A percentile compares a stretch with the other conserved stretches of the same genome.
These are phyloP conservation scores for Boeremia exigua DNA, from an alignment of 2,329 filamentous ascomycete genomes.

Conservation along the genomic window DNA sequence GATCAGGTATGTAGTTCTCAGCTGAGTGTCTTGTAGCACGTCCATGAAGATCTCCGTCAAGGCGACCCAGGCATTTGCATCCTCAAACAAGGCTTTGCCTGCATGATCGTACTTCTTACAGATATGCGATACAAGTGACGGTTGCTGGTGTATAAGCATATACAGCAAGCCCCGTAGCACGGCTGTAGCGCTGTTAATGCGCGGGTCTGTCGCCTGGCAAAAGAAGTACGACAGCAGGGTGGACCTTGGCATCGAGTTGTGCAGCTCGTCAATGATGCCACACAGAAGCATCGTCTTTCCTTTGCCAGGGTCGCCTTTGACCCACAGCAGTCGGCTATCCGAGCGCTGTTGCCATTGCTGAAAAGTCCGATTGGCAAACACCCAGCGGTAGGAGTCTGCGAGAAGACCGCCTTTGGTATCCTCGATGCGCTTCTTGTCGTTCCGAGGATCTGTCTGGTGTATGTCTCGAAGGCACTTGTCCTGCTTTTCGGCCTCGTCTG, in stretches of 20 bases:
- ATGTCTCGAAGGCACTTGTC: slow-evolving; percentile 16
- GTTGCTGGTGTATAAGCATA: slow-evolving; percentile 43
- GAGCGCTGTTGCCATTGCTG: no score
- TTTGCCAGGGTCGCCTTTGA: no score
- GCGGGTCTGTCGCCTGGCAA: no score
- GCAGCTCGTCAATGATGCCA: no score
- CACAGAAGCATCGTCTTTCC: no score
- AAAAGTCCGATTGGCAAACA: no score
- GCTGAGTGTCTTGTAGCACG: slow-evolving; percentile 49
- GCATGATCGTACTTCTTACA: slow-evolving; percentile 11
- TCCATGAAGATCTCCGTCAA: slow-evolving; percentile 44
- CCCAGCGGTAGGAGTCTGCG: no score
- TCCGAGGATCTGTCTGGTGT: slow-evolving; percentile 12
- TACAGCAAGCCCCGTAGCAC: slow-evolving; percentile 55
- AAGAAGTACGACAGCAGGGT: no score
- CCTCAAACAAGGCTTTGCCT: slow-evolving; percentile 13
- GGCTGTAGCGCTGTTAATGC: no score
- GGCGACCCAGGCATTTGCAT: slow-evolving; percentile 19
- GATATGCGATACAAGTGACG: slow-evolving; percentile 7
- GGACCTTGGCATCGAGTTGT: no score
- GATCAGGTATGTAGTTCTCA: slow-evolving; percentile 11
- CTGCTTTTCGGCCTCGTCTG: slow-evolving; percentile 19
- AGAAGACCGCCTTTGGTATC: no score
- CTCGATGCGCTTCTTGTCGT: slow-evolving; percentile 15
- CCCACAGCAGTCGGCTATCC: no score